Percentiles rank a stretch among this genome's conserved stretches.
Conservation (phyloP, 768 basidiomycete species). For the Rhizopogon vinicolor region DNA sequence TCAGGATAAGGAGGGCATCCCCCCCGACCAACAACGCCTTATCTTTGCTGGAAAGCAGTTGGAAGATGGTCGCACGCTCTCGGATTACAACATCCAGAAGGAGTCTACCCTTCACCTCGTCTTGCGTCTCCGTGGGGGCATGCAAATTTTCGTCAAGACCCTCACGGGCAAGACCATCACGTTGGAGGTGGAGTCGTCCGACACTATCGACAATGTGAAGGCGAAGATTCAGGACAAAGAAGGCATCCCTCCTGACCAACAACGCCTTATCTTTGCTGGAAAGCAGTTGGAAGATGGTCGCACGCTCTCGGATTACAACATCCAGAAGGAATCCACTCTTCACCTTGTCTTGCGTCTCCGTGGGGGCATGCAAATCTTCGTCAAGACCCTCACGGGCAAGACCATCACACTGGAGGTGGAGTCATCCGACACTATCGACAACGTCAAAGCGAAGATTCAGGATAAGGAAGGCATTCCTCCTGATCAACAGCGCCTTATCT, state of each 20-base stretch:
- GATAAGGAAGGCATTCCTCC: slow-evolving; percentile 81
- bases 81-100: slow-evolving; percentile 83
- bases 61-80: slow-evolving; percentile 88
- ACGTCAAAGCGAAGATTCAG: slow-evolving; percentile 74
- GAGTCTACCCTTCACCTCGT: slow-evolving; percentile 54
- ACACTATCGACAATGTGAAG: slow-evolving; percentile 77
- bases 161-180: slow-evolving; percentile 77
- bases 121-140: slow-evolving; percentile 63
- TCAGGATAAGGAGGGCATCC: slow-evolving; percentile 81
- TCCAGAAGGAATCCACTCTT: slow-evolving; percentile 55
- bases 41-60: slow-evolving; percentile 95
- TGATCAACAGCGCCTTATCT: slow-evolving; percentile 76
- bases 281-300: slow-evolving; percentile 79
- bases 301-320: slow-evolving; percentile 74
- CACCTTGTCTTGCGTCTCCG: slow-evolving; percentile 67
- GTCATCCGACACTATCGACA: slow-evolving; percentile 72
- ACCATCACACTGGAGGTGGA: slow-evolving; percentile 76
- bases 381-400: slow-evolving; percentile 72
- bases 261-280: slow-evolving; percentile 75
- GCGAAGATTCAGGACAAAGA: slow-evolving; percentile 80
- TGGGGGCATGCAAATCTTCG: slow-evolving; percentile 69
- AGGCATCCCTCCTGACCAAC: slow-evolving; percentile 75
- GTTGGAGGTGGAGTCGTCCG: slow-evolving; percentile 68
- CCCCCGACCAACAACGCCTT: slow-evolving; percentile 80
- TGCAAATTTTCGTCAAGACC: slow-evolving; percentile 73